These are phyloP conservation scores for Balansia obtecta DNA, from an alignment of 2,329 filamentous ascomycete species.

Conservation along the genomic window DNA sequence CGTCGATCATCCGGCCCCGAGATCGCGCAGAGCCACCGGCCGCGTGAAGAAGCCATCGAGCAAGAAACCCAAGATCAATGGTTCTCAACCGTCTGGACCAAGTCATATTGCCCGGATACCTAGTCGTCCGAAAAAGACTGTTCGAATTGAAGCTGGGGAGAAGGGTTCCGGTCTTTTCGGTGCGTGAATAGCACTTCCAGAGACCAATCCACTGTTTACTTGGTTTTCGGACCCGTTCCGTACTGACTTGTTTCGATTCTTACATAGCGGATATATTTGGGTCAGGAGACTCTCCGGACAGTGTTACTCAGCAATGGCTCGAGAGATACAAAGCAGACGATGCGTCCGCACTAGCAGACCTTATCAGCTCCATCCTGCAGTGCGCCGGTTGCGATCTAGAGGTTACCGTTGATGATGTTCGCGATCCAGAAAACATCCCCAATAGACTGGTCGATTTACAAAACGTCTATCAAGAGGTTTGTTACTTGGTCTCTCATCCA, in stretches of 20 bases:
- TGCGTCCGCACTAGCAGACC: slow-evolving; percentile 42
- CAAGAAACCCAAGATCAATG: slow-evolving; percentile 55
- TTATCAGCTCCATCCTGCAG: slow-evolving; percentile 55
- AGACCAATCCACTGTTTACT: background rate
- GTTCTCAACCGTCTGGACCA: slow-evolving; percentile 26
- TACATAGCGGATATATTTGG: slow-evolving; percentile 48
- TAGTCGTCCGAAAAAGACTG: slow-evolving; percentile 43
- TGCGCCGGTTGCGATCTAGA: slow-evolving; percentile 71
- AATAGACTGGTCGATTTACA: slow-evolving; percentile 74
- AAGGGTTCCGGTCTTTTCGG: slow-evolving; percentile 44
- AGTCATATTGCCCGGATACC: slow-evolving; percentile 31
- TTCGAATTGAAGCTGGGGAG: slow-evolving; percentile 36
- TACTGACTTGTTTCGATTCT: slow-evolving; percentile 2
- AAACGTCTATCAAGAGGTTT: slow-evolving; percentile 69
- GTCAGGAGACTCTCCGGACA: slow-evolving; percentile 41
- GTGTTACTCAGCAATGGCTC: slow-evolving; percentile 49
- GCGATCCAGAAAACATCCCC: slow-evolving; percentile 77
- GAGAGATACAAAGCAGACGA: slow-evolving; percentile 43
- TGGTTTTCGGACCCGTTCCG: background rate
- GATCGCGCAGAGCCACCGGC: slow-evolving; percentile 27
- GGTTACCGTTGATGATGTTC: slow-evolving; percentile 71
- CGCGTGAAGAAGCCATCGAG: slow-evolving; percentile 42
- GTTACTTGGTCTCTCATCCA: slow-evolving; percentile 12
- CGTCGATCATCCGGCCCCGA: slow-evolving; percentile 25
- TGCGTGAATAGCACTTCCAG: slow-evolving; percentile 18